Evolutionary conservation across 2,329 filamentous ascomycete species (phyloP).

Genomic region (Phialophora tarda): DNA sequence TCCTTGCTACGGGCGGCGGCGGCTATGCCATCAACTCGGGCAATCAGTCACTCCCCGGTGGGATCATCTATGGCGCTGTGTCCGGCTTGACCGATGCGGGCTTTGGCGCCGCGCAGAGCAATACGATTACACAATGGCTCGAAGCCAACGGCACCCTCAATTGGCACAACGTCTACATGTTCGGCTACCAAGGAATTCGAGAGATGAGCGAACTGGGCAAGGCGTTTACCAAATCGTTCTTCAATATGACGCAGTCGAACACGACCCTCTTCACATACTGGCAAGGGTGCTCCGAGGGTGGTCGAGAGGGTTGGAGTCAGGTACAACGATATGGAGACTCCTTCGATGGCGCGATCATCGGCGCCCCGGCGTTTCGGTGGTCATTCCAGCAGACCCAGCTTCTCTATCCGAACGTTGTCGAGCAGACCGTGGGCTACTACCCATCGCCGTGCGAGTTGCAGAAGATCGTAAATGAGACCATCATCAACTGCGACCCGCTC

Average conservation of each 20-base stretch:
- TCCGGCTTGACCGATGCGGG: conserved; percentile 58
- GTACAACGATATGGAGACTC: conserved; percentile 57
- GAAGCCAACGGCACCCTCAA: conserved; percentile 54
- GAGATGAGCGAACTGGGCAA: conserved; percentile 59
- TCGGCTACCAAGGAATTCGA: conserved; percentile 58
- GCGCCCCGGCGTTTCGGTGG: conserved; percentile 56
- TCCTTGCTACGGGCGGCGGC: conserved; percentile 55
- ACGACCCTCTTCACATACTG: conserved; percentile 54
- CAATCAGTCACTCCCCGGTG: conserved; percentile 48
- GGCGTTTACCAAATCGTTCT: conserved; percentile 52
- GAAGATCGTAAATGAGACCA: conserved; percentile 61
- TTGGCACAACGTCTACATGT: conserved; percentile 58
- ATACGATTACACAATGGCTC: conserved; percentile 35
- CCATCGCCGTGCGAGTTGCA: conserved; percentile 55
- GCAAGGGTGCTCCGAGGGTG: conserved; percentile 62
- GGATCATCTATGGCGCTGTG: conserved; percentile 56
- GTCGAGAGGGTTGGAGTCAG: conserved; percentile 59
- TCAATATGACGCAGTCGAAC: conserved; percentile 39
- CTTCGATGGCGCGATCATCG: conserved; percentile 55
- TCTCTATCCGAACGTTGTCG: conserved; percentile 47
- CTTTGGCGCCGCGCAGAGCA: conserved; percentile 45
- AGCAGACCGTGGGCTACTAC: conserved; percentile 51
- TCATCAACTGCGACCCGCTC: conserved; percentile 60
- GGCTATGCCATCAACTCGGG: conserved; percentile 53
- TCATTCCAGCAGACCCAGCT: conserved; percentile 54